Percentiles rank a stretch among this genome's conserved stretches.
These are phyloP conservation scores for Paracoccidioides lutzii DNA, from an alignment of 2,329 filamentous ascomycete species.

Conservation along the genomic window DNA sequence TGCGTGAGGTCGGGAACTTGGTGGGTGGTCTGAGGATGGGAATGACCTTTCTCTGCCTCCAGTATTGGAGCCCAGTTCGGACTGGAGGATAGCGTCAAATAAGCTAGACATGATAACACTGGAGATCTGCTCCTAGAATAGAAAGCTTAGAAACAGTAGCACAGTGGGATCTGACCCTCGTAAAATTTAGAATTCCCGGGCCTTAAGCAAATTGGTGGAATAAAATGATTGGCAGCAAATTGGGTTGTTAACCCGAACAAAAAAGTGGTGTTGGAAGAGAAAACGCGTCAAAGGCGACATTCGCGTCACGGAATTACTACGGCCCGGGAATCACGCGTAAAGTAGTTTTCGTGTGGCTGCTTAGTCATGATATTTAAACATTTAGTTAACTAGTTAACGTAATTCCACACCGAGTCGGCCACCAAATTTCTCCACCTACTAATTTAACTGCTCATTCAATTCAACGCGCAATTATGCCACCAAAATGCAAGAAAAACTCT, in stretches of 20 bases:
- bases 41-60: constrained; percentile 18
- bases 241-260: constrained; percentile 4
- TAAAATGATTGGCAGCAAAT: constrained; percentile 15
- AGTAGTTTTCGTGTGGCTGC: not conserved
- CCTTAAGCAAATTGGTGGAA: not conserved
- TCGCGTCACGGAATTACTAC: constrained; percentile 2
- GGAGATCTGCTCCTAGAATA: not conserved
- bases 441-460: no score
- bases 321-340: constrained; percentile 2
- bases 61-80: constrained; percentile 26
- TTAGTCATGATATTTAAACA: not conserved
- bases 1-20: constrained; percentile 42
- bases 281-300: not conserved
- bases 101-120: constrained; percentile 26
- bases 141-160: not conserved
- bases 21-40: constrained; percentile 28
- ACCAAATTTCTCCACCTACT: no score
- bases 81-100: constrained; percentile 31
- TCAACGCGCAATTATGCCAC: no score
- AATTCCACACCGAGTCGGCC: no score
- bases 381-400: no score
- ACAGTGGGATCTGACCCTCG: not conserved
- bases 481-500: no score
- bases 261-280: not conserved
- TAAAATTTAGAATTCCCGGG: not conserved